Evolutionary conservation across 148 eudicot species (phyloP).

Genomic region (Rhododendron kiyosumense): DNA sequence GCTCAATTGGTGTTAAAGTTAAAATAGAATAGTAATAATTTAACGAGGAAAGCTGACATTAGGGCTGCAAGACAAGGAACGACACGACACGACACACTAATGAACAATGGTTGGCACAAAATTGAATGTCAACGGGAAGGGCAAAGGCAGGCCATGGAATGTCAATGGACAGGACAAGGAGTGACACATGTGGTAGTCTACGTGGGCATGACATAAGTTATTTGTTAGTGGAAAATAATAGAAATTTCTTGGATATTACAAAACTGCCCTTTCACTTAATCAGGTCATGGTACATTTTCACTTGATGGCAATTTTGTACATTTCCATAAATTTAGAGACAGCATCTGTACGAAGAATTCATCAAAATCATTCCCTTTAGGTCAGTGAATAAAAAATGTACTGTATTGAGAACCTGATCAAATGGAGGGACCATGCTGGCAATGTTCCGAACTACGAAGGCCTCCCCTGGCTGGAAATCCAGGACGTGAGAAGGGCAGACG

Average conservation of each 20-base stretch:
- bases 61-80: too few species aligned
- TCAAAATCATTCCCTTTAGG: background rate
- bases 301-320: background rate
- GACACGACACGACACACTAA: too few species aligned
- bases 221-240: too few species aligned
- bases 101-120: too few species aligned
- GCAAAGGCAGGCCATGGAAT: background rate
- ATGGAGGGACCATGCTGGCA: conserved; percentile 93
- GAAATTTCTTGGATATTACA: background rate
- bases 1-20: background rate
- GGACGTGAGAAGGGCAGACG: conserved; percentile 77
- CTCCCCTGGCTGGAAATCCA: conserved; percentile 89
- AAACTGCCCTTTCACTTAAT: background rate
- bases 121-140: background rate
- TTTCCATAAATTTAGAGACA: background rate
- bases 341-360: background rate
- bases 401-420: conserved; percentile 36
- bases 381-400: too few species aligned
- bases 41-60: too few species aligned
- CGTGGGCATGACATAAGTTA: background rate
- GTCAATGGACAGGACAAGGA: too few species aligned
- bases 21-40: background rate
- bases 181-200: too few species aligned
- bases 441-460: conserved; percentile 87
- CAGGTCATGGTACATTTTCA: background rate